A percentile compares a stretch with the other conserved stretches of the same genome.
phyloP scores from a whole-genome alignment of 176 grass and related monocot genomes.

The Oryza australiensis region DNA sequence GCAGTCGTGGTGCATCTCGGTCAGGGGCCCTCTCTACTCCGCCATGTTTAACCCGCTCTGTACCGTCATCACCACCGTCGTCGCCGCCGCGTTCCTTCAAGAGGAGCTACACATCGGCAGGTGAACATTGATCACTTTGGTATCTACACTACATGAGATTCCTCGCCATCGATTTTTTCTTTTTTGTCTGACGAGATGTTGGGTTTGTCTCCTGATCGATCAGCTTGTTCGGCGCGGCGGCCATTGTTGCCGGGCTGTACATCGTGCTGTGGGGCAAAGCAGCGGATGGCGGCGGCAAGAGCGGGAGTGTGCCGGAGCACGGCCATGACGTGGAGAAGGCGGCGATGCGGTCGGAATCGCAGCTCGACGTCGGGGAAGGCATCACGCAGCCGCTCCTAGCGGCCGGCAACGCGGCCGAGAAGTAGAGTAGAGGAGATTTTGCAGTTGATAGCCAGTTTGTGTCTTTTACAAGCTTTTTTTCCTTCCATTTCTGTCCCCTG shows the following conservation, averaged over 20 bases:
- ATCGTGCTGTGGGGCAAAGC: slow-evolving; percentile 52
- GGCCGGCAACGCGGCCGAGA: not conserved
- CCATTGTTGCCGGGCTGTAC: slow-evolving; percentile 40
- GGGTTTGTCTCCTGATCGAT: not conserved
- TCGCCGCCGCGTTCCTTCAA: slow-evolving; percentile 43
- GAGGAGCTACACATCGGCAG: slow-evolving; percentile 71
- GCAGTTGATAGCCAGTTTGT: not conserved
- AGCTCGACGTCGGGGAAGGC: not conserved
- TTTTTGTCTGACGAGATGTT: not conserved
- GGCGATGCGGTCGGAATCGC: not conserved
- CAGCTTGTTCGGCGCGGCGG: slow-evolving; percentile 48
- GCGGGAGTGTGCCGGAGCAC: not conserved
- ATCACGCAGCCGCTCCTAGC: slow-evolving; percentile 9
- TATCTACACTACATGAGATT: no score
- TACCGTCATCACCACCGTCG: slow-evolving; percentile 55
- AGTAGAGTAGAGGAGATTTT: slow-evolving; percentile 8
- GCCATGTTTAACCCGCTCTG: slow-evolving; percentile 77
- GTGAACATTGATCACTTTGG: not conserved
- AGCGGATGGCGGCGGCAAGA: slow-evolving; percentile 20
- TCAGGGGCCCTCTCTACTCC: slow-evolving; percentile 65
- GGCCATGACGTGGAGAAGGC: not conserved
- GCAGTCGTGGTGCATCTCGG: slow-evolving; percentile 69
- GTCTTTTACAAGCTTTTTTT: no score
- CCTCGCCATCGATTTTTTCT: not conserved
- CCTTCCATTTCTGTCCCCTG: no score